Base-by-base conservation (phyloP, 192 early-diverging fungal genomes). In the Allomyces javanicus region DNA sequence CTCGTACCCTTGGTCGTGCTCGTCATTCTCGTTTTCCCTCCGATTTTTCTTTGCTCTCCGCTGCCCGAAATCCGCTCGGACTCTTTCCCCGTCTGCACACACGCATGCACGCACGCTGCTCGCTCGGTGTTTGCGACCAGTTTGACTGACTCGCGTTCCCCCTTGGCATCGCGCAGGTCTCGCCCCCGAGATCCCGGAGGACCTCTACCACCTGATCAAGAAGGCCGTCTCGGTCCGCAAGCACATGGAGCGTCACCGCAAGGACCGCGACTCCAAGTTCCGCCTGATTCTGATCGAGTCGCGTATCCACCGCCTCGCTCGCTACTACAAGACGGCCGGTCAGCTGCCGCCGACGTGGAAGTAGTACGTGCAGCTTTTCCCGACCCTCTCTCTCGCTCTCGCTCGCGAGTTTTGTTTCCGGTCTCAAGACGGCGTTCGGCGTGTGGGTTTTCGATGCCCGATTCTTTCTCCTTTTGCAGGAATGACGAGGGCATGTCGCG, bases 161-260 rank as follows among this genome's bases (percentile, higher is more conserved):
- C 14, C 67, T 40, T 25, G 26, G 21, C 25, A 73, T 23, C 25
- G 22, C 12, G 43, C 68, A 73, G 72, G 77, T 71, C 80, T 94
- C 64, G 90, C 86, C 70, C 94, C 94, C 67, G 88, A 91, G 75
- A 87, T 96, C 75, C 94, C 94, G 71, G 96, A 99, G 83, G 94
- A 99, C 83, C 85, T 99, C 65, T 96, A 96, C 87, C 90, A 92
- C 80, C 79, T 99, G 71, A 96, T 96, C 84, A 99, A 96, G 89
- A 96, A 96, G 90, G 94, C 96, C 70, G 92, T 99, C 72, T 84
- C 90, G 70, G 87, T 99, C 81, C 93, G 89, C 82, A 96, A 96
- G 87, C 96, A 99, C 78, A 76, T 99, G 70, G 96, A 99, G 85
- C 89, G 88, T 72, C 89, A 93, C 90, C 89, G 94, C 83, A 99